Evolutionary conservation across 441 rosid genomes (phyloP), one percentile per base, ranked within the genome.

Genomic region (Syzygium malaccense): DNA sequence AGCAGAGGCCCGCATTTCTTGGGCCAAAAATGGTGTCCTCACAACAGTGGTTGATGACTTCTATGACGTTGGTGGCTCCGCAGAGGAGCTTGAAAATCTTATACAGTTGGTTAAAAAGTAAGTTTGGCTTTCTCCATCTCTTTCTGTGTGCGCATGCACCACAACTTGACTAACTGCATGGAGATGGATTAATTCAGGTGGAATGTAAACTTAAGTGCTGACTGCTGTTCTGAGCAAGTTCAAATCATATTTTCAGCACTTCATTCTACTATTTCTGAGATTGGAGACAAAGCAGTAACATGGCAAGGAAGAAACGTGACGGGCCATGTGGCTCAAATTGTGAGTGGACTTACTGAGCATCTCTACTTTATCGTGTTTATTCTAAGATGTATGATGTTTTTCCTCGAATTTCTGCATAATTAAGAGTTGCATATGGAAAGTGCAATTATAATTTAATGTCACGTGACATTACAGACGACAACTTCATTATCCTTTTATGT

Each of bases 11-110:
- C 98, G 98, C 79, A 93, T 95, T 71, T 91, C 98, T 28, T 97
- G 99, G 99, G 98, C 98, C 62, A 96, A 97, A 93, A 95, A 94
- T 86, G 94, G 95, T 26, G 97, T 96, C 55, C 97, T 97, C 79
- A 93, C 98, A 55, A 97, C 99, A 17, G 95, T 96, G 68, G 93
- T 96, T 23, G 98, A 96, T 53, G 99, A 96, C 90, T 97, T 97
- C 86, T 97, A 93, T 87, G 98, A 97, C 87, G 93, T 95, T 88
- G 99, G 97, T 87, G 98, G 97, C 64, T 96, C 98, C 30, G 92
- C 88, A 86, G 97, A 94, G 90, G 99, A 97, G 90, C 88, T 94
- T 60, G 87, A 92, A 55, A 96, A 95, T 93, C 92, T 97, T 66
- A 90, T 95, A 75, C 91, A 93, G 51, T 92, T 95, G 91, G 85